Base-by-base conservation (phyloP, 1,284 basidiomycete genomes). In the Leccinum holopus region DNA sequence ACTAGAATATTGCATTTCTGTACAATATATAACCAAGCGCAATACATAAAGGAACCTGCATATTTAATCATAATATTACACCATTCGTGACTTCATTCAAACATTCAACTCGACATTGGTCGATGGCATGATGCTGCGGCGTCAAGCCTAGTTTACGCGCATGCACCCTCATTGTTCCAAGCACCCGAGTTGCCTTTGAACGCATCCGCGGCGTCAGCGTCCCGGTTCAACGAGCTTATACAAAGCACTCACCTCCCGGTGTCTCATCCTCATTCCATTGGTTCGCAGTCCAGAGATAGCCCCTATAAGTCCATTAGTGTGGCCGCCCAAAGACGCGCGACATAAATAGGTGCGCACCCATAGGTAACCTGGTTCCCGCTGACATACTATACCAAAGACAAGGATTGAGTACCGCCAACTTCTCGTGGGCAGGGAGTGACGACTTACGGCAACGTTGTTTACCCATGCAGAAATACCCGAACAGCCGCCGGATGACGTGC, bases 271-370 rank as follows among this genome's bases (percentile, higher is more conserved):
- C 5, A 33, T 66, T 66, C 71, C 73, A 72, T 30, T 63, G 62
- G 21, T 39, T 65, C 10, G 72, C 71, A 52, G 66, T 69, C 71
- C 71, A 72, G 35, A 74, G 70, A 32, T 58, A 21, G 0, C 73
- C 71, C 55, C 73, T 74, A 25, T 16, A 21, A 11, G n/a, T 3
- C 0, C 12, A 25, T 71, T 51, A 72, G 60, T 30, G 33, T 41
- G 9, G 14, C 18, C 16, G 14, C 25, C 21, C 47, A 25, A 51
- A 51, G 47, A 16, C 25, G 9, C 18, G 4, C 6, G 4, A 16
- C 25, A 21, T 39, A 10, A 37, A 9, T 4, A n/a, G 8, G 1
- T 30, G 60, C 70, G 33, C 37, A 72, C 73, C n/a, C 18, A 41
- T 73, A 73, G 1, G 70, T 69, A 41, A 68, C 72, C 7, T 64